Conservation (phyloP, 306 rosid genomes). For the Gleditsia sinensis region DNA sequence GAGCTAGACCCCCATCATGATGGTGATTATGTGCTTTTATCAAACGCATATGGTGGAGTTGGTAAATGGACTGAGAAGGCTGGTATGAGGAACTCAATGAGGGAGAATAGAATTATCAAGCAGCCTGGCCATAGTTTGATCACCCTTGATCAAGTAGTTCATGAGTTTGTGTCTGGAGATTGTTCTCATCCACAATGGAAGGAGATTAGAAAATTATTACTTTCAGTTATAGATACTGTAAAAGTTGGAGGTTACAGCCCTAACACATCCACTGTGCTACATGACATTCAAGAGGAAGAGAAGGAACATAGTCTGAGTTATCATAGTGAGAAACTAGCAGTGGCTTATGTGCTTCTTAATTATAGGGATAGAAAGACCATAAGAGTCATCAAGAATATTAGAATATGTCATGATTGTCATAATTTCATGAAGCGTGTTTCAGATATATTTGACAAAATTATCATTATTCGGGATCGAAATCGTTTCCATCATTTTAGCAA, state of each 20-base stretch:
- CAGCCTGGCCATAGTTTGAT: slow-evolving; percentile 58
- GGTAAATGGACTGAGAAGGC: slow-evolving; percentile 63
- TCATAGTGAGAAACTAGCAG: slow-evolving; percentile 69
- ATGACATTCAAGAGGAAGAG: slow-evolving; percentile 65
- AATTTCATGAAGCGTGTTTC: slow-evolving; percentile 65
- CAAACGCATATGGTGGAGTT: slow-evolving; percentile 59
- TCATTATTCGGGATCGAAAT: slow-evolving; percentile 50
- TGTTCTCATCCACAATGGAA: slow-evolving; percentile 53
- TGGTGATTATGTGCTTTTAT: slow-evolving; percentile 66
- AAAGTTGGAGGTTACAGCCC: slow-evolving; percentile 53
- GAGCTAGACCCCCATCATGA: slow-evolving; percentile 56
- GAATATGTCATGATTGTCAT: slow-evolving; percentile 67
- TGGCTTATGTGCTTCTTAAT: slow-evolving; percentile 58
- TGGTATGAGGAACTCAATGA: slow-evolving; percentile 52
- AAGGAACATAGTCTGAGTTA: slow-evolving; percentile 57
- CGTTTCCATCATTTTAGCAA: slow-evolving; percentile 60
- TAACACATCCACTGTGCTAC: slow-evolving; percentile 47
- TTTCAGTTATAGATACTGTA: slow-evolving; percentile 38
- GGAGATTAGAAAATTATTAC: slow-evolving; percentile 44
- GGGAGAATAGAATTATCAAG: slow-evolving; percentile 51
- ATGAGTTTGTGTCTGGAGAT: slow-evolving; percentile 65
- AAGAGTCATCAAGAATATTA: slow-evolving; percentile 63
- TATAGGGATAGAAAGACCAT: slow-evolving; percentile 49
- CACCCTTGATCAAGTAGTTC: slow-evolving; percentile 50
- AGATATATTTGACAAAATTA: slow-evolving; percentile 40